Percentiles rank a stretch among this genome's conserved stretches.
Evolutionary conservation across 495 filamentous ascomycete species (phyloP).

Genomic region (Neurospora hispaniola): DNA sequence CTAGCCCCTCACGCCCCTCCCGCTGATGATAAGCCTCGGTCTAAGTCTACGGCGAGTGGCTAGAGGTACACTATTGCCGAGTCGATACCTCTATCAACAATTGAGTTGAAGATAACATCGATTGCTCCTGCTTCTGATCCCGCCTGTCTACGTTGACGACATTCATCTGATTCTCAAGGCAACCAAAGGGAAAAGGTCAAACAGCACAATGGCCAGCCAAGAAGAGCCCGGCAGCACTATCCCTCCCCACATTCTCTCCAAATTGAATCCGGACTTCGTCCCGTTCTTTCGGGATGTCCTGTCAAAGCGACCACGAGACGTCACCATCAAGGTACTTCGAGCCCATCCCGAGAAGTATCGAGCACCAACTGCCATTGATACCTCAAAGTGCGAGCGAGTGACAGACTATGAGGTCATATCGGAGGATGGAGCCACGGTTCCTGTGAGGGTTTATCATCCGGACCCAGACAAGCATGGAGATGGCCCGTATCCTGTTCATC

Average conservation of each 20-base stretch:
- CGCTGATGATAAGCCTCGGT: background rate
- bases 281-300: slow-evolving; percentile 9
- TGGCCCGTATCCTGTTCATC: slow-evolving; percentile 36
- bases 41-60: background rate
- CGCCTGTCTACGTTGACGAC: background rate
- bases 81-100: background rate
- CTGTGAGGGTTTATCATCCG: slow-evolving; percentile 36
- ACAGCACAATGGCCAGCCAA: background rate
- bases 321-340: slow-evolving; percentile 33
- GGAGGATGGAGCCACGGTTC: slow-evolving; percentile 30
- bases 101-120: background rate
- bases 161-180: background rate
- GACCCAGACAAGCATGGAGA: slow-evolving; percentile 22
- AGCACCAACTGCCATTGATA: slow-evolving; percentile 25
- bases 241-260: slow-evolving; percentile 12
- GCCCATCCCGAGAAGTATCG: slow-evolving; percentile 27
- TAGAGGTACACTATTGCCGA: background rate
- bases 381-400: slow-evolving; percentile 26
- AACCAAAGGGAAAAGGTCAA: background rate
- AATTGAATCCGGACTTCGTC: slow-evolving; percentile 18
- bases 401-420: slow-evolving; percentile 26
- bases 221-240: background rate
- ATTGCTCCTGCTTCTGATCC: background rate
- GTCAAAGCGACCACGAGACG: slow-evolving; percentile 21
- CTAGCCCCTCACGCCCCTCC: background rate